Conservation (phyloP, 352 stramenopile genomes). For the Phytophthora cajani region DNA sequence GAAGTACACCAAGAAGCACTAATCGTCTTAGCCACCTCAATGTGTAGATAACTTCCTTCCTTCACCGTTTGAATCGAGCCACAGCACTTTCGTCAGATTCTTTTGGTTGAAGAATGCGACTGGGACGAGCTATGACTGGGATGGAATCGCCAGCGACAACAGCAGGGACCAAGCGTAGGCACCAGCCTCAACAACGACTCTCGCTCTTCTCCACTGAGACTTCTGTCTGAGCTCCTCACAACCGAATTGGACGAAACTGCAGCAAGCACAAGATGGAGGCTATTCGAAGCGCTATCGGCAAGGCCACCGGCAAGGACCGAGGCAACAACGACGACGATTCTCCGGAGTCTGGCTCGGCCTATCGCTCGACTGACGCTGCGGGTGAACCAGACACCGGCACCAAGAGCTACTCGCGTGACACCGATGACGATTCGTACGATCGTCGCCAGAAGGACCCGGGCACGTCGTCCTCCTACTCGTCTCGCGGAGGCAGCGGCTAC, state of each 20-base stretch:
- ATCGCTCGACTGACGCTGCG: constrained; percentile 28
- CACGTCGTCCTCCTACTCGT: constrained; percentile 25
- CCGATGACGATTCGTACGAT: constrained; percentile 10
- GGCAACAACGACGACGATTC: constrained; percentile 11
- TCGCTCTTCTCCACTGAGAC: neutral
- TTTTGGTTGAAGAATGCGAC: neutral
- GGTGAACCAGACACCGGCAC: constrained; percentile 24
- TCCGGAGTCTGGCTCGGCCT: constrained; percentile 8
- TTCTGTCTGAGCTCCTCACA: constrained; percentile 11
- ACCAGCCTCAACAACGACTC: neutral
- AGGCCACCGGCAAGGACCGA: constrained; percentile 17
- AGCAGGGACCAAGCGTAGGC: neutral
- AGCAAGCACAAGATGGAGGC: constrained; percentile 21
- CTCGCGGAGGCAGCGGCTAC: constrained; percentile 24
- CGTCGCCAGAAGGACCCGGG: constrained; percentile 13
- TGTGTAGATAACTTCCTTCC: neutral
- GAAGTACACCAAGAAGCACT: constrained; percentile 26
- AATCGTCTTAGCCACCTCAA: neutral
- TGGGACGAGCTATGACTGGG: neutral
- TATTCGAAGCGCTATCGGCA: constrained; percentile 23
- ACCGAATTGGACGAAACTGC: constrained; percentile 13
- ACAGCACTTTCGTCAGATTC: neutral
- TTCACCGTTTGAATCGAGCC: neutral
- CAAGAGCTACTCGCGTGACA: constrained; percentile 32
- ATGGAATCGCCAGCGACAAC: neutral